Evolutionary conservation across 306 rosid genomes (phyloP).

Genomic region (Castanopsis chinensis): DNA sequence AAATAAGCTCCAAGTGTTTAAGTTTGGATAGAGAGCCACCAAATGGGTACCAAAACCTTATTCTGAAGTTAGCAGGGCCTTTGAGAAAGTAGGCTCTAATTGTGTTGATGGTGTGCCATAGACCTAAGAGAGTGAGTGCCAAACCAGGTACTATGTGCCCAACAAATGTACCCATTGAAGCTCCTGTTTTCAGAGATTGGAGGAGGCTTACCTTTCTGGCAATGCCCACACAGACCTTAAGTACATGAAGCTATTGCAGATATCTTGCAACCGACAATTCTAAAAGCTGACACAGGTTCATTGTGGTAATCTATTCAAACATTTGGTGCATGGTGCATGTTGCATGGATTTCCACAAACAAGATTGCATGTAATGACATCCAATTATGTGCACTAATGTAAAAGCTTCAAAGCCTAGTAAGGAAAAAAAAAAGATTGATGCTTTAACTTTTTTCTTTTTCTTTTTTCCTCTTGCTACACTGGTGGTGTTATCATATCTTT

Average conservation of each 20-base stretch:
- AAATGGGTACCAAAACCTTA: conserved; percentile 68
- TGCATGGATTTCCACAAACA: conserved; percentile 79
- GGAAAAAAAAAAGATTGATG: not conserved
- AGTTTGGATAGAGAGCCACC: conserved; percentile 36
- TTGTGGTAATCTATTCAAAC: conserved; percentile 33
- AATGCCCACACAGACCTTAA: conserved; percentile 29
- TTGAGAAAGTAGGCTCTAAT: conserved; percentile 61
- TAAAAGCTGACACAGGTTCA: conserved; percentile 13
- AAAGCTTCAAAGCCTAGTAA: not conserved
- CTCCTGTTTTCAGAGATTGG: conserved; percentile 24
- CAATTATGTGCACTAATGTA: conserved; percentile 20
- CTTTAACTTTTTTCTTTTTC: not conserved
- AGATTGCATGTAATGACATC: conserved; percentile 27
- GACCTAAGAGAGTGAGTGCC: conserved; percentile 63
- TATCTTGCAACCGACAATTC: conserved; percentile 21
- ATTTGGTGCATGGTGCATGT: conserved; percentile 53
- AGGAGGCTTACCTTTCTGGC: conserved; percentile 18
- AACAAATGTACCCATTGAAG: conserved; percentile 59
- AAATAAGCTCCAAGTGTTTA: conserved; percentile 76
- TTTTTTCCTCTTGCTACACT: not conserved
- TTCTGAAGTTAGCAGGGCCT: conserved; percentile 59
- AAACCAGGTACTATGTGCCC: conserved; percentile 72
- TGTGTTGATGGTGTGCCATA: conserved; percentile 82
- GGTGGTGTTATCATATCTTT: too few relatives aligned
- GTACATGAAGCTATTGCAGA: conserved; percentile 34